Evolutionary conservation across 352 stramenopile genomes (phyloP).

Genomic region (Peronospora tabacina): DNA sequence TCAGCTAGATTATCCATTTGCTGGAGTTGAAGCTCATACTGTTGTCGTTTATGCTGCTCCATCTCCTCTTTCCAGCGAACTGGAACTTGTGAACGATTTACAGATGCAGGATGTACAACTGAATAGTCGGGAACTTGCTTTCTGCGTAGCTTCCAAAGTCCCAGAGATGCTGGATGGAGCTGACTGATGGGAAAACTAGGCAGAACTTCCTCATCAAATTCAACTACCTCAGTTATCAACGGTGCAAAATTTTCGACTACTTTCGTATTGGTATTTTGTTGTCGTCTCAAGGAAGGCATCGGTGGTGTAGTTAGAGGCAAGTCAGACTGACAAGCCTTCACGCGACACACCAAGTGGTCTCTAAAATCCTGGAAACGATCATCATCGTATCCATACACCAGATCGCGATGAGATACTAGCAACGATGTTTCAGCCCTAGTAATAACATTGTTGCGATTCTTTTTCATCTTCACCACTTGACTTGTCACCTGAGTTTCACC

Average conservation of each 20-base stretch:
- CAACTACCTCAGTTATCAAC: slow-evolving; percentile 11
- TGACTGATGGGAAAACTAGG: slow-evolving; percentile 29
- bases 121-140: slow-evolving; percentile 36
- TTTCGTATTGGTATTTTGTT: slow-evolving; percentile 9
- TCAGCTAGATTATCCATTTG: slow-evolving; percentile 22
- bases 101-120: slow-evolving; percentile 39
- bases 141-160: slow-evolving; percentile 52
- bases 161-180: slow-evolving; percentile 56
- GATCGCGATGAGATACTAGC: slow-evolving; percentile 36
- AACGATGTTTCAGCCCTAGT: slow-evolving; percentile 18
- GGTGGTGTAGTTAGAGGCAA: slow-evolving; percentile 9
- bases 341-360: slow-evolving; percentile 30
- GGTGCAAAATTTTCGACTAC: slow-evolving; percentile 14
- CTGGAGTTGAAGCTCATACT: slow-evolving; percentile 25
- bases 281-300: slow-evolving; percentile 15
- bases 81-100: slow-evolving; percentile 22
- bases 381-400: slow-evolving; percentile 78
- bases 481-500: slow-evolving; percentile 19
- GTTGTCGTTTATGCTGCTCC: slow-evolving; percentile 22
- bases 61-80: slow-evolving; percentile 43
- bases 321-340: slow-evolving; percentile 15
- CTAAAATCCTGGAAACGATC: slow-evolving; percentile 54
- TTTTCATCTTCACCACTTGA: slow-evolving; percentile 23
- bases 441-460: slow-evolving; percentile 21
- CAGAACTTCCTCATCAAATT: slow-evolving; percentile 32